These are phyloP conservation scores for Mycena floridula DNA, from an alignment of 768 basidiomycete genomes.

Conservation along the genomic window DNA sequence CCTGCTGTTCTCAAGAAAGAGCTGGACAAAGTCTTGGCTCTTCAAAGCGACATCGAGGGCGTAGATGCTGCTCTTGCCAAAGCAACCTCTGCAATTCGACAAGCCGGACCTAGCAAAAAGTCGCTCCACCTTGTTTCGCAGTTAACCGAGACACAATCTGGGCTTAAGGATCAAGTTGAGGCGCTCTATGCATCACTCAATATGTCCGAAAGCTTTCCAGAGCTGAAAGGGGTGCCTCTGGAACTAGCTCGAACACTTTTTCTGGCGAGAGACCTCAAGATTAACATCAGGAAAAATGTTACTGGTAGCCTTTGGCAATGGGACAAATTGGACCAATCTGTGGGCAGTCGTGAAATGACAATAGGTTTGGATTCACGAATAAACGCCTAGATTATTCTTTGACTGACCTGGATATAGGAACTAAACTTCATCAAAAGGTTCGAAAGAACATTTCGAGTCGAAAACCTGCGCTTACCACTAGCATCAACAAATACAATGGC, in stretches of 20 bases:
- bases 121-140: not conserved
- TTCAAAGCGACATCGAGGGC: not conserved
- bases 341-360: not conserved
- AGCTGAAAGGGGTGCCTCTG: not conserved
- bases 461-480: not conserved
- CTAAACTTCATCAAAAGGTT: not conserved
- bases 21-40: not conserved
- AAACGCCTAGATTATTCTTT: not conserved
- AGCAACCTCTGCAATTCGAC: not conserved
- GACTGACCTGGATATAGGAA: not conserved
- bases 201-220: not conserved
- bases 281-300: slow-evolving; percentile 4
- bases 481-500: not conserved
- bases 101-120: not conserved
- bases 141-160: not conserved
- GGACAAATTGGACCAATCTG: not conserved
- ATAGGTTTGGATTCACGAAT: no score
- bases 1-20: not conserved
- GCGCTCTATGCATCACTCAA: not conserved
- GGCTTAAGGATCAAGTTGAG: not conserved
- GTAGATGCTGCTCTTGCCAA: not conserved
- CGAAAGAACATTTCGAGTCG: not conserved
- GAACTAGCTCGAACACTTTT: slow-evolving; percentile 5
- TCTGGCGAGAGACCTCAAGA: slow-evolving; percentile 7
- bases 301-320: slow-evolving; percentile 3